Evolutionary conservation across 2,329 filamentous ascomycete genomes (phyloP), one percentile per base, ranked within the genome.

Genomic region (Curvularia sp.): DNA sequence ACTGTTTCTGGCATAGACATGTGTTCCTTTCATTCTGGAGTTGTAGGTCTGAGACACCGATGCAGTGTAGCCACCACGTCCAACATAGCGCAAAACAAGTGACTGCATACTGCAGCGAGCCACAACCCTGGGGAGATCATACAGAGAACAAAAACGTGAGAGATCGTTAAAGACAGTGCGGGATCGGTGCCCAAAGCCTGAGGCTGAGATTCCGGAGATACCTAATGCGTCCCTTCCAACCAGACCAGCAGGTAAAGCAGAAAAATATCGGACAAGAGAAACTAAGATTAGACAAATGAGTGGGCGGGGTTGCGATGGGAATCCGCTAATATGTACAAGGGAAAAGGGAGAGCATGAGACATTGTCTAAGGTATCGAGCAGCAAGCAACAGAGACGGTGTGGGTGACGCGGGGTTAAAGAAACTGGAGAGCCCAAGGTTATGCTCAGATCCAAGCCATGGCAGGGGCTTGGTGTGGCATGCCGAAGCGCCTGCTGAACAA

Each of bases 401-500:
- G 27, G 48, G 56, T 49, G 41, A 49, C 23, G 47, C 19, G 15
- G 27, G 43, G 23, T n/a, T 42, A 46, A 41, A 38, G 41, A 46
- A 60, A 28, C 48, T 25, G 32, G 34, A 15, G 34, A 43, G 8
- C n/a, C 15, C 5, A 42, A 9, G 38, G 27, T 9, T 6, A 9
- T 18, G 39, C 54, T 70, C 49, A 77, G 59, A 77, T 77, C 74
- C 74, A 77, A 18, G 74, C 74, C 71, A 75, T 68, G 15, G 71
- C 61, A 19, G 66, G 60, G 4, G 67, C 55, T 45, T 63, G 63
- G 45, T 65, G 59, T 34, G 64, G 54, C 52, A 61, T 36, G 45
- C 69, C 68, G 53, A 70, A 69, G 10, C 65, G 60, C 18, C 36
- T 49, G 51, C 38, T 69, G 63, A 72, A 75, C 6, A 96, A 78